phyloP scores from a whole-genome alignment of 106 monocot species.

The Apostasia shenzhenica region DNA sequence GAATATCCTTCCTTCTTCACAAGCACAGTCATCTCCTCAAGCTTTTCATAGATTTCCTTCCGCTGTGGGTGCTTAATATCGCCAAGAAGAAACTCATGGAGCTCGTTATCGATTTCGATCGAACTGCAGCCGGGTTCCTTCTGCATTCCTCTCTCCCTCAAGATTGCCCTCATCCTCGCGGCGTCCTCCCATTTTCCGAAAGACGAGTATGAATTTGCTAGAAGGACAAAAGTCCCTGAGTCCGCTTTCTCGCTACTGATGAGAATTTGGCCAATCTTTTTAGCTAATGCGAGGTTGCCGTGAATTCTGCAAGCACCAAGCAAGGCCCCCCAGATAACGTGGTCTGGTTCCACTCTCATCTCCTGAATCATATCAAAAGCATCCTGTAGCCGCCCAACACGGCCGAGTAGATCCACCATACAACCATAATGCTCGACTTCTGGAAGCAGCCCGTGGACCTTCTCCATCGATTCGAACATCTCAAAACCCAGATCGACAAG shows the following conservation, averaged over 20 bases:
- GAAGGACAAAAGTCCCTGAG: conserved; percentile 42
- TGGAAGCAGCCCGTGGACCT: conserved; percentile 16
- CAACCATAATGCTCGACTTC: background rate
- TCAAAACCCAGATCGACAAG: conserved; percentile 27
- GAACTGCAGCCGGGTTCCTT: conserved; percentile 66
- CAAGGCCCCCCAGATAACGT: conserved; percentile 42
- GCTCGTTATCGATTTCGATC: conserved; percentile 33
- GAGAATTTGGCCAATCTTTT: conserved; percentile 26
- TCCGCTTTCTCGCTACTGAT: conserved; percentile 17
- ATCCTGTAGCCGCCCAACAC: conserved; percentile 21
- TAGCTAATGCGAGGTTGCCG: conserved; percentile 22
- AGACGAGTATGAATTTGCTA: conserved; percentile 31
- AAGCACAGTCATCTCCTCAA: conserved; percentile 24
- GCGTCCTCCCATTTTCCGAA: conserved; percentile 42
- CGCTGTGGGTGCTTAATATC: conserved; percentile 46
- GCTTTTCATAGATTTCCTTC: conserved; percentile 38
- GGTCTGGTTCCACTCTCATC: conserved; percentile 46
- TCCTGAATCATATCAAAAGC: conserved; percentile 25
- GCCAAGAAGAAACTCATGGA: conserved; percentile 56
- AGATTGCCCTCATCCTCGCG: conserved; percentile 17
- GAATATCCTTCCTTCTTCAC: conserved; percentile 32
- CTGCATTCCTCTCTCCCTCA: conserved; percentile 29
- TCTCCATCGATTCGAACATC: conserved; percentile 30
- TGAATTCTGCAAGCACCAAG: conserved; percentile 38
- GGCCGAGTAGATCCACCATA: background rate